Evolutionary conservation across 805 yeast genomes (phyloP), one percentile per base, ranked within the genome.

Genomic region (Yamadazyma ubonensis): DNA sequence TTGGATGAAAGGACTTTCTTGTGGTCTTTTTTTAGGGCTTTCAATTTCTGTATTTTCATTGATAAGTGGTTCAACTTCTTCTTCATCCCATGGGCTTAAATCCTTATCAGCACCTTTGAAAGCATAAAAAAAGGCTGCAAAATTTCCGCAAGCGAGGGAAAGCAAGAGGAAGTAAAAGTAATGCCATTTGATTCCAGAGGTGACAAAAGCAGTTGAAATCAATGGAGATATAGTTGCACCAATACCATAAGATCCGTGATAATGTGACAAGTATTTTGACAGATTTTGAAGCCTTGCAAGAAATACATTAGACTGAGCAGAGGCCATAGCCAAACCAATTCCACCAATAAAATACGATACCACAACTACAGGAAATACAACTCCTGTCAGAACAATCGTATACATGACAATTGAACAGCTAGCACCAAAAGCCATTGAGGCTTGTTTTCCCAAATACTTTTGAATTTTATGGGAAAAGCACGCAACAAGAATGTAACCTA

Each of bases 171-270:
- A 58, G 50, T 69, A 82, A 56, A 63, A 76, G 42, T 52, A 66
- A 51, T 76, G 65, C 87, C 87, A 82, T 39, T 50, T 46, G n/a
- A 70, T 53, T 2, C 78, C 79, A 0, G 54, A 45, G 31, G 70
- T 63, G 12, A 77, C 70, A 71, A 81, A 65, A 0, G 71, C 59
- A 0, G 86, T 76, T 3, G 83, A 81, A 21, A 80, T 54, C 14
- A 86, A 71, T 2, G 95, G 90, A 2, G 87, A 73, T 1, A 80
- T 47, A 33, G 86, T 79, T 1, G 89, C 86, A 2, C 90, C 89
- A 2, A 78, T 49, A 1, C 95, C 95, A 57, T 83, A 85, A 10
- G 69, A 54, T 1, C 86, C 90, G 61, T 85, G 93, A 42, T 76
- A 64, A 18, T 69, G 57, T 1, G 90, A 86, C 59, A 83, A 67